Evolutionary conservation across 2,329 filamentous ascomycete genomes (phyloP).

Genomic region (Monilinia polystroma): DNA sequence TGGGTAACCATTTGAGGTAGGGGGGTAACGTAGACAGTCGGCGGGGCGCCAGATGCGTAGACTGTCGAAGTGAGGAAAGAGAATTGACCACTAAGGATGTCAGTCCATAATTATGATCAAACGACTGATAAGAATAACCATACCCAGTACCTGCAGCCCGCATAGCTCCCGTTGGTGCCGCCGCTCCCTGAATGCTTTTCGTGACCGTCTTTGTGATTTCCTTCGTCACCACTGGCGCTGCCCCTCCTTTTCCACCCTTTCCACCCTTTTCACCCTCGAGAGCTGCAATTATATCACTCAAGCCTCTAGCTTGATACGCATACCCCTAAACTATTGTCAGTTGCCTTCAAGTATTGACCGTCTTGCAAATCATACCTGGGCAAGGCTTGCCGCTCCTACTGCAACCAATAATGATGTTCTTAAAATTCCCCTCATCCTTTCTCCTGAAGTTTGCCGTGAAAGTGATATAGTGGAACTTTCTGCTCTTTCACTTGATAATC

Average conservation of each 20-base stretch:
- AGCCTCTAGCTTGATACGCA: slow-evolving; percentile 6
- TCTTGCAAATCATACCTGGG: slow-evolving; percentile 28
- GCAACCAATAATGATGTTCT: slow-evolving; percentile 30
- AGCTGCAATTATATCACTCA: slow-evolving; percentile 29
- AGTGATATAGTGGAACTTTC: not conserved
- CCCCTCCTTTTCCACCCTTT: slow-evolving; percentile 17
- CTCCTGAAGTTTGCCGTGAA: not conserved
- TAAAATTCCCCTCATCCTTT: slow-evolving; percentile 33
- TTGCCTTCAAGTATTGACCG: not conserved
- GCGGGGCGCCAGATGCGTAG: slow-evolving; percentile 37
- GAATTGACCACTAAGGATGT: slow-evolving; percentile 32
- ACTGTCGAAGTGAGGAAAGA: slow-evolving; percentile 44
- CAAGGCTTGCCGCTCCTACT: slow-evolving; percentile 28
- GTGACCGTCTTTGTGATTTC: slow-evolving; percentile 38
- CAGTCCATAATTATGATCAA: slow-evolving; percentile 27
- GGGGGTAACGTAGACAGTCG: slow-evolving; percentile 44
- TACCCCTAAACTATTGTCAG: slow-evolving; percentile 19
- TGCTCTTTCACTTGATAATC: not conserved
- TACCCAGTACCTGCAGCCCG: slow-evolving; percentile 23
- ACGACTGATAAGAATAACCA: not conserved
- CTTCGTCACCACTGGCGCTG: slow-evolving; percentile 7
- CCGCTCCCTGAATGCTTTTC: slow-evolving; percentile 34
- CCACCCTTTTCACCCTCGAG: slow-evolving; percentile 27
- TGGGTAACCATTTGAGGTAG: slow-evolving; percentile 32
- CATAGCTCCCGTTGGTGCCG: slow-evolving; percentile 29